Evolutionary conservation across 352 stramenopile genomes (phyloP).

Genomic region (Globisporangium middletonii): DNA sequence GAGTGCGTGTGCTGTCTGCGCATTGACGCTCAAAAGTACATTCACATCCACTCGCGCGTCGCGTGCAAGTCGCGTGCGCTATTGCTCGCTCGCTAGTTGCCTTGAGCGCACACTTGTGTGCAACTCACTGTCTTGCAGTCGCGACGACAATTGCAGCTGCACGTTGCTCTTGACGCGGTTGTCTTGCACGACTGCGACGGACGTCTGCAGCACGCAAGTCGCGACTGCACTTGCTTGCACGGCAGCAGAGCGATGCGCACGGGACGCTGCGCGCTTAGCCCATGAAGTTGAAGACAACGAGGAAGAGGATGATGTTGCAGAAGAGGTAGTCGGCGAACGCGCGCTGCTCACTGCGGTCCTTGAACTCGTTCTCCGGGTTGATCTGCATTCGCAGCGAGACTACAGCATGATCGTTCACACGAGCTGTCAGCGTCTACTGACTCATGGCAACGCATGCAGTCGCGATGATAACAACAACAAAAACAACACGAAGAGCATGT

Average conservation of each 20-base stretch:
- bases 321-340: slow-evolving; percentile 90
- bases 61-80: no score
- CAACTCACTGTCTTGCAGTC: no score
- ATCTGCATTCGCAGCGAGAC: slow-evolving; percentile 90
- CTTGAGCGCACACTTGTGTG: no score
- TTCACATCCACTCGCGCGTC: no score
- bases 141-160: no score
- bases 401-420: slow-evolving; percentile 10
- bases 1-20: no score
- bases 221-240: no score
- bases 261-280: slow-evolving; percentile 39
- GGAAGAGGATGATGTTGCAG: slow-evolving; percentile 91
- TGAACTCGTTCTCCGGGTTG: slow-evolving; percentile 81
- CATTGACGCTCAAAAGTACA: no score
- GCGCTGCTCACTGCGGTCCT: slow-evolving; percentile 76
- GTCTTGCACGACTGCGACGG: no score
- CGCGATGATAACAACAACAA: not conserved
- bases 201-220: no score
- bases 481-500: not conserved
- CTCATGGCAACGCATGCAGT: not conserved
- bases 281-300: slow-evolving; percentile 93
- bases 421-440: not conserved
- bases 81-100: no score
- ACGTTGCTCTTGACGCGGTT: no score
- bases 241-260: not conserved